Base-by-base conservation (phyloP, 352 stramenopile genomes). In the Globisporangium rhizosaccharum region DNA sequence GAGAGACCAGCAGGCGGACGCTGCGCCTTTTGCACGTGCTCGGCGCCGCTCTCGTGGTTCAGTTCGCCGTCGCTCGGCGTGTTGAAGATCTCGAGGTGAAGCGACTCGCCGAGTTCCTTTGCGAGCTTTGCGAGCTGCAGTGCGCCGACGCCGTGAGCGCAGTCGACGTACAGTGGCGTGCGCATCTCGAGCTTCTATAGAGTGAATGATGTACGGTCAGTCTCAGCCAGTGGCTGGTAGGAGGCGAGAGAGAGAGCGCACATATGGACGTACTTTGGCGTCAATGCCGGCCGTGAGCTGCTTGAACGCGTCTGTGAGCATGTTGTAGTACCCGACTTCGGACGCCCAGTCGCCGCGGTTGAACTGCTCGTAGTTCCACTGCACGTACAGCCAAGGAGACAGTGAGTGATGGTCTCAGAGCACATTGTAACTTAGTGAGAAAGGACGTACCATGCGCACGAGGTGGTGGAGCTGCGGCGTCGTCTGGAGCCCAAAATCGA, bases 381-480 rank as follows among this genome's bases (percentile, higher is more conserved):
- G 54, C 37, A 25, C 44, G 44, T 50, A 54, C 25, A 61, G 2
- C 30, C n/a, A 11, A 9, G 28, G 3, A 6, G 28, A 33, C 28
- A 6, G 28, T 33, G 28, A 33, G 28, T 33, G 28, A 33, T 33
- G 28, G 28, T 33, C 3, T 6, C 6, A 6, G 3, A 33, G 28
- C 3, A 33, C 28, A 23, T 23, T 23, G 23, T 23, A 14, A n/a
- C 11, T 44, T 6, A 8, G 39, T 44, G 39, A 3, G 28, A 3
- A 20, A 48, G 15, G 15, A 48, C 44, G 39, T 74, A 91, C 88
- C 75, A 97, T 96, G 63, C 96, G 82, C 14, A 99, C 96, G 63
- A 95, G 88, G 75, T 99, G 94, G 80, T 99, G 97, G 30, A 99
- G 73, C 77, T 98, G 90, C 25, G 97, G 97, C 48, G 97, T 99